Conservation (phyloP, 108 stramenopile genomes). For the Nitzschia inconspicua region DNA sequence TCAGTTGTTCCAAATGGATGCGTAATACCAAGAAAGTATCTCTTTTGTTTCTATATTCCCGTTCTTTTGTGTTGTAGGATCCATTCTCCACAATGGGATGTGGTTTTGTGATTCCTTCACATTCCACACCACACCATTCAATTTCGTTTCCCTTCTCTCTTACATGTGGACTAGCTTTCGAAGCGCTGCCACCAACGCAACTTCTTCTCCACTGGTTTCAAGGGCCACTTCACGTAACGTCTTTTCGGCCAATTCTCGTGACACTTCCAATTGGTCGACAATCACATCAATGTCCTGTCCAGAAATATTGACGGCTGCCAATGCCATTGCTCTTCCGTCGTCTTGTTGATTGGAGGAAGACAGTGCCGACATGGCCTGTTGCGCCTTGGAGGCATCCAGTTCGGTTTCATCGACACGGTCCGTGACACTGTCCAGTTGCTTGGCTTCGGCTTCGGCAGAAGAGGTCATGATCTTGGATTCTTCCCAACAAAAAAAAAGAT, state of each 20-base stretch:
- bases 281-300: slow-evolving; percentile 73
- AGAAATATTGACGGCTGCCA: slow-evolving; percentile 38
- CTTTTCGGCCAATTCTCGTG: slow-evolving; percentile 56
- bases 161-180: too few relatives aligned
- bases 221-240: slow-evolving; percentile 48
- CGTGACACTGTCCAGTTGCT: slow-evolving; percentile 82
- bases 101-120: too few relatives aligned
- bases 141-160: too few relatives aligned
- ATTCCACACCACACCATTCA: too few relatives aligned
- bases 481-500: too few relatives aligned
- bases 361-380: slow-evolving; percentile 61
- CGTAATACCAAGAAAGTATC: too few relatives aligned
- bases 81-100: too few relatives aligned
- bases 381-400: slow-evolving; percentile 64
- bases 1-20: too few relatives aligned
- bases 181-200: slow-evolving; percentile 59
- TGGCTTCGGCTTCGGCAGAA: slow-evolving; percentile 65
- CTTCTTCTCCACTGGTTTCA: slow-evolving; percentile 30
- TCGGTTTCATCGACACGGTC: slow-evolving; percentile 71
- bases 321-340: slow-evolving; percentile 23
- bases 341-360: slow-evolving; percentile 19
- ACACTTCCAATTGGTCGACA: slow-evolving; percentile 65
- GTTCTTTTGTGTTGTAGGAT: too few relatives aligned
- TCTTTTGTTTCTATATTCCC: too few relatives aligned
- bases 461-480: too few relatives aligned